These are phyloP conservation scores for bread wheat (Triticum aestivum) DNA, from an alignment of 176 grass and related monocot species.

Conservation along the genomic window DNA sequence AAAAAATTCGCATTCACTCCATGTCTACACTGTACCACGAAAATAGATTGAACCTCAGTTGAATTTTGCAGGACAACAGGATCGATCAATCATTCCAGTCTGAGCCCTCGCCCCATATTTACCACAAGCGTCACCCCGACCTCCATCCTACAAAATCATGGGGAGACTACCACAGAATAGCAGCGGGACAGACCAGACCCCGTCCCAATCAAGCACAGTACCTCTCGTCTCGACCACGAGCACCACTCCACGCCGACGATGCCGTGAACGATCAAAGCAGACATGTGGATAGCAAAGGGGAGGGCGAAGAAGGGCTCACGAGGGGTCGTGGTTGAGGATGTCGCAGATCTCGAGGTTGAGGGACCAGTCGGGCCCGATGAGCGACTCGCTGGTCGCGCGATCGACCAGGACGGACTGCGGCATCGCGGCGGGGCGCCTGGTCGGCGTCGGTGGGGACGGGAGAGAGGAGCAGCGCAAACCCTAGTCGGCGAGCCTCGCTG, in stretches of 20 bases:
- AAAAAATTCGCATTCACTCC: background rate
- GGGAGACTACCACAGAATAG: background rate
- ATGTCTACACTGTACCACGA: background rate
- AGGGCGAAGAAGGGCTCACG: slow-evolving; percentile 41
- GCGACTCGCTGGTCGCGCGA: slow-evolving; percentile 73
- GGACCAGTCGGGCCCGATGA: slow-evolving; percentile 83
- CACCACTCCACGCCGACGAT: background rate
- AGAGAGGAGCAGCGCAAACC: slow-evolving; percentile 23
- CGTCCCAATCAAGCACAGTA: background rate
- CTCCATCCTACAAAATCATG: background rate
- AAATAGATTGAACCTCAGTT: background rate
- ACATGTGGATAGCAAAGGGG: background rate
- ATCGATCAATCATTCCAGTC: background rate
- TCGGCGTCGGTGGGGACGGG: background rate
- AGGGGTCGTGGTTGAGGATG: slow-evolving; percentile 79
- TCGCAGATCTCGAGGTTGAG: slow-evolving; percentile 99
- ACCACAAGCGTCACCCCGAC: background rate
- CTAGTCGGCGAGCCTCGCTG: slow-evolving; percentile 30
- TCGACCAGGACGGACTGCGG: slow-evolving; percentile 64
- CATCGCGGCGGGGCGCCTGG: slow-evolving; percentile 27
- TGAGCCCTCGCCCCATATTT: background rate
- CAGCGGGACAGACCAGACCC: background rate
- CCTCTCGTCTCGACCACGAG: background rate
- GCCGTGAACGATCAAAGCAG: background rate
- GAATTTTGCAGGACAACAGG: background rate